phyloP scores from a whole-genome alignment of 805 yeast species.

The Blastobotrys parvus region DNA sequence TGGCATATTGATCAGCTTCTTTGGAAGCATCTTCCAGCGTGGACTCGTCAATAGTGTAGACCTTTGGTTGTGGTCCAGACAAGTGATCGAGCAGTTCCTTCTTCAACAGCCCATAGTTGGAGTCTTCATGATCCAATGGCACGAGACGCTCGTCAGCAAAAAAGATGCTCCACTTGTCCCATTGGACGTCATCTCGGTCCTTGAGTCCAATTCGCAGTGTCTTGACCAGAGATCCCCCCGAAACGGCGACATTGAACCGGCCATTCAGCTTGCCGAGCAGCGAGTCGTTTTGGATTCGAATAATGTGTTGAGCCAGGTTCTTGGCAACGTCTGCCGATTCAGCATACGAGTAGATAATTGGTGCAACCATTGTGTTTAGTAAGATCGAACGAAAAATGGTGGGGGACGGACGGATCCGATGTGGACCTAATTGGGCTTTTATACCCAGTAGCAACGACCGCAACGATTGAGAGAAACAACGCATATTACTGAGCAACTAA shows the following conservation, averaged over 20 bases:
- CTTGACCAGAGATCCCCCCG: slow-evolving; percentile 86
- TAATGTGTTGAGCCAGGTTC: slow-evolving; percentile 55
- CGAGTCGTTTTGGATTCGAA: slow-evolving; percentile 54
- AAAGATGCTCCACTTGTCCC: slow-evolving; percentile 46
- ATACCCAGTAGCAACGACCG: too few species aligned
- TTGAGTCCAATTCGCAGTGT: slow-evolving; percentile 59
- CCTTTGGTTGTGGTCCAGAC: slow-evolving; percentile 43
- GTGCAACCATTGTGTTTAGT: slow-evolving; percentile 3
- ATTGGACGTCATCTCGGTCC: slow-evolving; percentile 36
- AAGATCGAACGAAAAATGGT: not conserved
- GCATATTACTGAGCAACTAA: too few species aligned
- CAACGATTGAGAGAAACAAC: too few species aligned
- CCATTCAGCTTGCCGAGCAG: slow-evolving; percentile 30
- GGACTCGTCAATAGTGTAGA: slow-evolving; percentile 56
- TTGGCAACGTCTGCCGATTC: slow-evolving; percentile 54
- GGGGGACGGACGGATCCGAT: too few species aligned
- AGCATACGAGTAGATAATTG: slow-evolving; percentile 40
- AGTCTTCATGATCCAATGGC: slow-evolving; percentile 71
- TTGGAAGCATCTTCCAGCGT: slow-evolving; percentile 45
- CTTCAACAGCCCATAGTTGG: slow-evolving; percentile 77
- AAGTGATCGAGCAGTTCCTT: slow-evolving; percentile 45
- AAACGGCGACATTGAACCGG: slow-evolving; percentile 66
- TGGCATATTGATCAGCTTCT: slow-evolving; percentile 58
- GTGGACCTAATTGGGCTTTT: too few species aligned
- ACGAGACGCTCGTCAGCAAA: slow-evolving; percentile 91